These are phyloP conservation scores for Naganishia antarctica DNA, from an alignment of 768 basidiomycete species.

Conservation along the genomic window DNA sequence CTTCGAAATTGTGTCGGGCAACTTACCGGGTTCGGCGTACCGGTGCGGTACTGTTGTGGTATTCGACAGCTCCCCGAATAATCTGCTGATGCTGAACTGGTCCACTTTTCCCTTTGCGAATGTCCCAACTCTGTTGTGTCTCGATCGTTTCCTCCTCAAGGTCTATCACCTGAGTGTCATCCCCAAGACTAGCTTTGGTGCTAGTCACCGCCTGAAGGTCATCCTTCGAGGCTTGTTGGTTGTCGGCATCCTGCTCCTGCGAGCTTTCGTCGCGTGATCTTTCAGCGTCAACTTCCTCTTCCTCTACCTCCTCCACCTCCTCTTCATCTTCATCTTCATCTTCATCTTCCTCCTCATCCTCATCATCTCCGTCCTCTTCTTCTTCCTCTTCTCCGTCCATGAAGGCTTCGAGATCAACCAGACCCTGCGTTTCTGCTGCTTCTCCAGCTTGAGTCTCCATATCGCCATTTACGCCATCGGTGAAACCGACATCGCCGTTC, in stretches of 20 bases:
- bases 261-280: background rate
- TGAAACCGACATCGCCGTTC: too few species aligned
- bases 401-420: background rate
- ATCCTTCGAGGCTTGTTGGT: background rate
- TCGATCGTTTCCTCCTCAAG: background rate
- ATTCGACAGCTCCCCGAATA: background rate
- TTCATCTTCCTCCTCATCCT: background rate
- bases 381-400: background rate
- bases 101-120: constrained; percentile 9
- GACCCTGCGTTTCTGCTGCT: background rate
- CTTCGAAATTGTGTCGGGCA: too few species aligned
- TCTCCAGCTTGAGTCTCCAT: too few species aligned
- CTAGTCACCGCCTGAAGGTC: background rate
- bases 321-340: background rate
- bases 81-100: background rate
- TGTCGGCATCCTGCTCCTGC: background rate
- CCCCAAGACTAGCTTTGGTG: background rate
- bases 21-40: background rate
- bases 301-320: background rate
- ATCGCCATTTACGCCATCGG: too few species aligned
- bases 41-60: background rate
- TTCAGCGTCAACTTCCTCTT: background rate
- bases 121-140: constrained; percentile 12
- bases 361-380: background rate
- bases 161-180: background rate